These are phyloP conservation scores for Coemansia sp. DNA, from an alignment of 192 early-diverging fungal genomes.

Conservation along the genomic window DNA sequence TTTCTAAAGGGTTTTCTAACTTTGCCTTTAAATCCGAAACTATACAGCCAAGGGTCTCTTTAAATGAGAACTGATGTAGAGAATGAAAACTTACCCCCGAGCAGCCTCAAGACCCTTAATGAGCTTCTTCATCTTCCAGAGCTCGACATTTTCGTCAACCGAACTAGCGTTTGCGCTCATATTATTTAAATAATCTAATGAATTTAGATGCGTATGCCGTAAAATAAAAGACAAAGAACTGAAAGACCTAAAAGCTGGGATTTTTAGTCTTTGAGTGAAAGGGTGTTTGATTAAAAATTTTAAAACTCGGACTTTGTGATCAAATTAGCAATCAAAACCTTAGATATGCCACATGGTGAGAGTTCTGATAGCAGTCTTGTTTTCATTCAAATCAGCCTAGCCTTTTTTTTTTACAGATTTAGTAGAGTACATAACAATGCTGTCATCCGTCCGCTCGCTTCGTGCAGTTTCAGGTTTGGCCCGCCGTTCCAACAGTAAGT, in stretches of 20 bases:
- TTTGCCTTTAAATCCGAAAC: neutral
- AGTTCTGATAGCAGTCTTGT: neutral
- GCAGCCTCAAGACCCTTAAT: conserved; percentile 95
- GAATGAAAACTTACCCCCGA: conserved; percentile 65
- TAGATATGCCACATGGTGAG: too few relatives aligned
- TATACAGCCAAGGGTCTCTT: neutral
- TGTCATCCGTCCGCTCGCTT: conserved; percentile 25
- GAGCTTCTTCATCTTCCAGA: conserved; percentile 99
- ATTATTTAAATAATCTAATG: neutral
- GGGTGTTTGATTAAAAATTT: too few relatives aligned
- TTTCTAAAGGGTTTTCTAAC: neutral
- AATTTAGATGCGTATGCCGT: neutral
- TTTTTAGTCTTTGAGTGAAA: too few relatives aligned
- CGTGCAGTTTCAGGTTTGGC: conserved; percentile 14
- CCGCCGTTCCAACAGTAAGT: conserved; percentile 32
- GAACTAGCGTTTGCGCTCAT: conserved; percentile 4
- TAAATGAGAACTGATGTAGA: neutral
- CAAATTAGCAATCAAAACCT: neutral
- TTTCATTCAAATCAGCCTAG: neutral
- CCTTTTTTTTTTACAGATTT: neutral
- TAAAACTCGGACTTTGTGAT: neutral
- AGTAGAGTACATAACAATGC: conserved; percentile 9
- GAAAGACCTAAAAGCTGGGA: neutral
- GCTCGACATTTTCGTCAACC: conserved; percentile 88
- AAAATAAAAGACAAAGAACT: neutral